These are phyloP conservation scores for Candida boleticola DNA, from an alignment of 805 yeast species.

Conservation along the genomic window DNA sequence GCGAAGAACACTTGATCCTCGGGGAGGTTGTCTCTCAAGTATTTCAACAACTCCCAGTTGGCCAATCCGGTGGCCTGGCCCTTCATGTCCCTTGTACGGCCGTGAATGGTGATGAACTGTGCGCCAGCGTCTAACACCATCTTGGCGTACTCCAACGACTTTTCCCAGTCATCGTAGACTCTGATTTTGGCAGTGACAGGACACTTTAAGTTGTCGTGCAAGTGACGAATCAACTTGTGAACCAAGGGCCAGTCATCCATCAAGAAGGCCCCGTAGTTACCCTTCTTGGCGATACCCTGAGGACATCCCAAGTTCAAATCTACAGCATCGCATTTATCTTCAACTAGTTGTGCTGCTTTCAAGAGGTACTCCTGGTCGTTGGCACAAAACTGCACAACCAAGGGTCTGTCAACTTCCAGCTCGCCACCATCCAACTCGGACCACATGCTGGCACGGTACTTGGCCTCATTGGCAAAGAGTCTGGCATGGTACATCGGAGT, in stretches of 20 bases:
- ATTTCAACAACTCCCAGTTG: constrained; percentile 80
- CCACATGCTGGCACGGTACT: constrained; percentile 77
- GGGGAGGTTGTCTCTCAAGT: constrained; percentile 74
- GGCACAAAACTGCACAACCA: constrained; percentile 94
- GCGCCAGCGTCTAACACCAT: constrained; percentile 93
- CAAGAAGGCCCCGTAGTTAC: constrained; percentile 90
- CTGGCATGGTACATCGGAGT: constrained; percentile 98
- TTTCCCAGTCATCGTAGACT: constrained; percentile 79
- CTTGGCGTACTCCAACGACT: constrained; percentile 81
- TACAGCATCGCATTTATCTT: constrained; percentile 88
- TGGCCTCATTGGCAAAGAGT: constrained; percentile 78
- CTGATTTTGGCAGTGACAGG: constrained; percentile 97
- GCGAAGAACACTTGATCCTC: constrained; percentile 84
- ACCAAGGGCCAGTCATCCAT: constrained; percentile 97
- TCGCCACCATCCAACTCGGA: constrained; percentile 67
- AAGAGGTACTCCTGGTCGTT: constrained; percentile 86
- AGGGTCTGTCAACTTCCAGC: constrained; percentile 67
- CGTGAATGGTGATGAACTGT: constrained; percentile 91
- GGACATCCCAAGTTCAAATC: constrained; percentile 97
- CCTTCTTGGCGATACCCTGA: constrained; percentile 93
- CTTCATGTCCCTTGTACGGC: constrained; percentile 95
- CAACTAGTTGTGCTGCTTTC: constrained; percentile 77
- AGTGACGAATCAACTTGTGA: constrained; percentile 61
- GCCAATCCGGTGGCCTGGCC: constrained; percentile 96
- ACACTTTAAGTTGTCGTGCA: constrained; percentile 71